These are phyloP conservation scores for Typha latifolia DNA, from an alignment of 176 grass and related monocot species.

Conservation along the genomic window DNA sequence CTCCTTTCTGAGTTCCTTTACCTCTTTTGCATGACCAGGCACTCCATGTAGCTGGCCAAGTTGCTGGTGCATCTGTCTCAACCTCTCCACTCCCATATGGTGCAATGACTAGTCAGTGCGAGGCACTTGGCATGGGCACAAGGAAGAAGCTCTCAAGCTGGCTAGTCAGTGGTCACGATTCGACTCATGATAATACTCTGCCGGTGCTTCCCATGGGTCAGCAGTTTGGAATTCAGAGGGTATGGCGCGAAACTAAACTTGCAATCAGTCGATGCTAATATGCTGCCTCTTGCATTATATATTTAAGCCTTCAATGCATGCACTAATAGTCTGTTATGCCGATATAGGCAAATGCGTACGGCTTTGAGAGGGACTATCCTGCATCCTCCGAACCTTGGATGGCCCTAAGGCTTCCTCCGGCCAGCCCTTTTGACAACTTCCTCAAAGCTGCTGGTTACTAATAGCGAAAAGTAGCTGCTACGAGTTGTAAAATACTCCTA, in stretches of 20 bases:
- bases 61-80: constrained; percentile 82
- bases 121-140: constrained; percentile 72
- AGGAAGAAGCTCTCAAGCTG: constrained; percentile 95
- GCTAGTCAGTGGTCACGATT: constrained; percentile 61
- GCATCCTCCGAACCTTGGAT: constrained; percentile 32
- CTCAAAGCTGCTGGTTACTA: constrained; percentile 65
- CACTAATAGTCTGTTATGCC: background rate
- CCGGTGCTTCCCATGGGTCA: constrained; percentile 27
- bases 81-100: constrained; percentile 90
- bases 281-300: background rate
- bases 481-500: constrained; percentile 22
- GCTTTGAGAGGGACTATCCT: constrained; percentile 24
- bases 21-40: constrained; percentile 38
- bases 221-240: constrained; percentile 45
- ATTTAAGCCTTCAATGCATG: background rate
- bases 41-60: constrained; percentile 90
- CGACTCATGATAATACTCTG: constrained; percentile 34
- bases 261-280: background rate
- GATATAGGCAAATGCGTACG: constrained; percentile 43
- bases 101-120: constrained; percentile 89
- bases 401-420: constrained; percentile 62
- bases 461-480: constrained; percentile 26
- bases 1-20: too few species aligned
- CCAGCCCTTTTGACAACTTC: constrained; percentile 96
- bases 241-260: constrained; percentile 10